phyloP scores from a whole-genome alignment of 2,329 filamentous ascomycete species.

The Cercospora beticola region DNA sequence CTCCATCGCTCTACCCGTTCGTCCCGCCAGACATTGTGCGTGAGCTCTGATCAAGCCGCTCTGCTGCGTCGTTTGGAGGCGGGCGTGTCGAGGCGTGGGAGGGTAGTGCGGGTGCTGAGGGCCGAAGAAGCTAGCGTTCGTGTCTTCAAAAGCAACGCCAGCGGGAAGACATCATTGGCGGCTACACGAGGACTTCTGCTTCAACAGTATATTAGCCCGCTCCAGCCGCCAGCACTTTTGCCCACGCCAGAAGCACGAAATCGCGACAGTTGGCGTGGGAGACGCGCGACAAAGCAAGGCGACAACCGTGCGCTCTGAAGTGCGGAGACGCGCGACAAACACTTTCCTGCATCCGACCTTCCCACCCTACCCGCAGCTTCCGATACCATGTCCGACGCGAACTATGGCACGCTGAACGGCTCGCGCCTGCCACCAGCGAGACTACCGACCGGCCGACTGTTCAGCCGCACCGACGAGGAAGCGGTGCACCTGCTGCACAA shows the following conservation, averaged over 20 bases:
- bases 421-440: neutral
- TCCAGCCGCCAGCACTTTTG: neutral
- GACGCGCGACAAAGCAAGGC: neutral
- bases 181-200: neutral
- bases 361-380: constrained; percentile 17
- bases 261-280: neutral
- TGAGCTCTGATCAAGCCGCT: neutral
- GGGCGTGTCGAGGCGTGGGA: neutral
- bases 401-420: constrained; percentile 23
- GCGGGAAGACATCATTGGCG: neutral
- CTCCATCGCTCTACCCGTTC: neutral
- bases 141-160: neutral
- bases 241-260: neutral
- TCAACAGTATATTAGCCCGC: constrained; percentile 6
- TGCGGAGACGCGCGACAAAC: neutral
- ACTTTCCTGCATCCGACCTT: neutral
- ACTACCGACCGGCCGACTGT: constrained; percentile 15
- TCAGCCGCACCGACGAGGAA: constrained; percentile 23
- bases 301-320: neutral
- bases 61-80: neutral
- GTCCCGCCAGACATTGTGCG: neutral
- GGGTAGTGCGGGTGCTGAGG: constrained; percentile 7
- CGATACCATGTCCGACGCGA: constrained; percentile 16
- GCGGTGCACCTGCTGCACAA: constrained; percentile 20
- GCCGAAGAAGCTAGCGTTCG: neutral